Percentiles rank a stretch among this genome's conserved stretches.
These are phyloP conservation scores for Tetracladium marchalianum DNA, from an alignment of 495 filamentous ascomycete species.

Conservation along the genomic window DNA sequence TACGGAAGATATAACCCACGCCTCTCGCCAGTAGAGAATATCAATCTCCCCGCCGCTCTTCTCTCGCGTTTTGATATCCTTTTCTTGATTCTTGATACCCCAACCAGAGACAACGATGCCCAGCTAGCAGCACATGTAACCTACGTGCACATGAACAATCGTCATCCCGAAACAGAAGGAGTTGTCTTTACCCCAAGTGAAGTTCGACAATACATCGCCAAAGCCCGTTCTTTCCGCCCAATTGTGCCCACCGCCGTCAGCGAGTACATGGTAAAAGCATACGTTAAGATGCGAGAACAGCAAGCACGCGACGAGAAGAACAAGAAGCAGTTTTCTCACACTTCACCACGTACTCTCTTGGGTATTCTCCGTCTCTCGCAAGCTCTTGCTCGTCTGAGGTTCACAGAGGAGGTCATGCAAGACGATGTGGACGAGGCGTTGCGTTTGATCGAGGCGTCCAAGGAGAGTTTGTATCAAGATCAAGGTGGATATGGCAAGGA, in stretches of 20 bases:
- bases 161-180: slow-evolving; percentile 70
- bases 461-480: slow-evolving; percentile 66
- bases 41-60: slow-evolving; percentile 91
- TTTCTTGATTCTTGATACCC: slow-evolving; percentile 92
- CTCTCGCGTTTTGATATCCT: slow-evolving; percentile 95
- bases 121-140: slow-evolving; percentile 94
- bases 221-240: slow-evolving; percentile 80
- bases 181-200: slow-evolving; percentile 80
- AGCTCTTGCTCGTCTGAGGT: slow-evolving; percentile 87
- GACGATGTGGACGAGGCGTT: slow-evolving; percentile 96
- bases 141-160: slow-evolving; percentile 94
- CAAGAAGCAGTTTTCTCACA: slow-evolving; percentile 86
- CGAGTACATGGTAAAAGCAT: slow-evolving; percentile 94
- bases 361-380: slow-evolving; percentile 90
- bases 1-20: slow-evolving; percentile 98
- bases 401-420: slow-evolving; percentile 68
- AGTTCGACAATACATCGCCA: slow-evolving; percentile 90
- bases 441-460: slow-evolving; percentile 81
- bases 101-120: slow-evolving; percentile 77
- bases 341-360: slow-evolving; percentile 84
- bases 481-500: slow-evolving; percentile 53
- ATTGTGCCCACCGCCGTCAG: slow-evolving; percentile 72
- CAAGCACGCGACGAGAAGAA: slow-evolving; percentile 81
- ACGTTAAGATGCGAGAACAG: slow-evolving; percentile 81
- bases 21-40: slow-evolving; percentile 94